Evolutionary conservation across 2,329 filamentous ascomycete genomes (phyloP).

Genomic region (Proliferodiscus dingleyae): DNA sequence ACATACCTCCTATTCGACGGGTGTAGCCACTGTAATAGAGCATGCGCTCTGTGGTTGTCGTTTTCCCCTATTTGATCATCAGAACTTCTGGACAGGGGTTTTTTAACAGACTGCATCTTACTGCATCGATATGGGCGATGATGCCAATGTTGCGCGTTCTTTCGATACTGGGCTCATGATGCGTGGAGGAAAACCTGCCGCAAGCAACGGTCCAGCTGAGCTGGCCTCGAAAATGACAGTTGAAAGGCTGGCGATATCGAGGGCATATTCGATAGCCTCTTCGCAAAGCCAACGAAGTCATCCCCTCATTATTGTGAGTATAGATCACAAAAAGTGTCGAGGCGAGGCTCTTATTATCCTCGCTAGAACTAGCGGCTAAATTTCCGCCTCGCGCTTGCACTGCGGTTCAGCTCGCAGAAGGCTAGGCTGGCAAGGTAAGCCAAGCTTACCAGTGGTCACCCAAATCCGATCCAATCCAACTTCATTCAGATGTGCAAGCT

Average conservation of each 20-base stretch:
- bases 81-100: neutral
- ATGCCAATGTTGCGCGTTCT: constrained; percentile 93
- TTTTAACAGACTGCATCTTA: constrained; percentile 32
- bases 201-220: constrained; percentile 4
- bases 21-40: constrained; percentile 93
- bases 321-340: neutral
- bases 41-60: constrained; percentile 98
- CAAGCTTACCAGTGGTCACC: neutral
- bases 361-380: constrained; percentile 20
- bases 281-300: constrained; percentile 23
- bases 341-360: neutral
- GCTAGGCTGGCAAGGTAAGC: neutral
- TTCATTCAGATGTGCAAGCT: neutral
- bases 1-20: constrained; percentile 67
- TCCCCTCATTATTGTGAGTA: constrained; percentile 20
- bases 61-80: constrained; percentile 63
- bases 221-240: neutral
- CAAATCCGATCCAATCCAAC: neutral
- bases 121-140: constrained; percentile 95
- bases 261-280: constrained; percentile 26
- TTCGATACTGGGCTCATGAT: constrained; percentile 29
- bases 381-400: constrained; percentile 10
- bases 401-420: constrained; percentile 8
- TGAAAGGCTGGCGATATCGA: constrained; percentile 12
- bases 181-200: constrained; percentile 18